Evolutionary conservation across 1,284 basidiomycete genomes (phyloP), one percentile per base, ranked within the genome.

Genomic region (Microbotryum violaceum): DNA sequence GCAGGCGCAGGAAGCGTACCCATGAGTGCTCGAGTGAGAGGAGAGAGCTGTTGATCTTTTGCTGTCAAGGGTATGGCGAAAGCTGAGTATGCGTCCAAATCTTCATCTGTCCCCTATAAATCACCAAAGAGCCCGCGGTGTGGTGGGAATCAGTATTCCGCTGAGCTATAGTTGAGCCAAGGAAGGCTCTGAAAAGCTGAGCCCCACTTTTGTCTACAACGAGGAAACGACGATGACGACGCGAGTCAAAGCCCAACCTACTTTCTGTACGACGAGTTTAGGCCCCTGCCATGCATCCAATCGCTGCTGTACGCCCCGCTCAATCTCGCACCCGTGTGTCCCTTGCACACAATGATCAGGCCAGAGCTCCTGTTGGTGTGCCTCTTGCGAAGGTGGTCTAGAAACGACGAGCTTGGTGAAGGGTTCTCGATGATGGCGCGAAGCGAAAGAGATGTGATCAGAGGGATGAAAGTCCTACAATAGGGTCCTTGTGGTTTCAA

Each of bases 371-470:
- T 81, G 79, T 59, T 72, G 68, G 61, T 78, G 47, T 8, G 71
- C 74, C 69, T 78, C 75, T 6, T 67, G 54, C 51, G 74, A 74
- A 69, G 44, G 68, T 52, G 18, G 66, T 70, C 67, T 73, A 64
- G 21, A 70, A 75, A 81, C 70, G 23, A 66, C 63, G 60, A 78
- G 75, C 49, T 75, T 72, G 1, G 72, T 70, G 72, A 82, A 83
- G 5, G 79, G 74, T 65, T 75, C 63, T 8, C 68, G 72, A 33
- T 68, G 70, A 71, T 85, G 82, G n/a, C 77, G 77, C 6, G 79
- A 78, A 0, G 83, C 83, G 74, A 87, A 87, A 20, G 83, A 85
- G 67, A 86, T 76, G 75, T 87, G 85, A 20, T 75, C 70, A 5
- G 70, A 69, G 0, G 84, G 85, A 72, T 87, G 85, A 64, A 75